These are phyloP conservation scores for Exophiala sp. DNA, from an alignment of 2,329 filamentous ascomycete species.

Conservation along the genomic window DNA sequence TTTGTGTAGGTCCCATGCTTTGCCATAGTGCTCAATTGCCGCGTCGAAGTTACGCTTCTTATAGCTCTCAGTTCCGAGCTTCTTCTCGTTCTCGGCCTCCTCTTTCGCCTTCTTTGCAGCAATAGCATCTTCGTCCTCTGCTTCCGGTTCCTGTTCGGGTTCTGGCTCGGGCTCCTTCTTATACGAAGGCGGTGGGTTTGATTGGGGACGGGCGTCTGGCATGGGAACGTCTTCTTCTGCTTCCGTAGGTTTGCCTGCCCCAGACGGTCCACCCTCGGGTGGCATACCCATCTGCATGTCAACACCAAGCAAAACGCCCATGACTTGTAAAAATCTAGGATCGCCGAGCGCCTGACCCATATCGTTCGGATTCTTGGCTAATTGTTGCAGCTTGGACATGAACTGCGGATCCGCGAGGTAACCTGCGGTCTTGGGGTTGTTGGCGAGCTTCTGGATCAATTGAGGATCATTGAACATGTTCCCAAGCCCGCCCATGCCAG, in stretches of 20 bases:
- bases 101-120: slow-evolving; percentile 89
- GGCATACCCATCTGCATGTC: slow-evolving; percentile 73
- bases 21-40: slow-evolving; percentile 89
- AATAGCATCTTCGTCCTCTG: slow-evolving; percentile 75
- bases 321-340: slow-evolving; percentile 86
- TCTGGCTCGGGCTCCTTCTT: slow-evolving; percentile 57
- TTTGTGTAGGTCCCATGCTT: slow-evolving; percentile 92
- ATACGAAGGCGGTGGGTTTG: slow-evolving; percentile 43
- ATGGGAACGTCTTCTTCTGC: slow-evolving; percentile 72
- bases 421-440: slow-evolving; percentile 85
- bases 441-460: slow-evolving; percentile 82
- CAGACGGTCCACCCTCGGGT: slow-evolving; percentile 43
- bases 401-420: slow-evolving; percentile 80
- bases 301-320: slow-evolving; percentile 88
- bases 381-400: slow-evolving; percentile 80
- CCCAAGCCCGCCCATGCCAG: slow-evolving; percentile 71
- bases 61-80: slow-evolving; percentile 87
- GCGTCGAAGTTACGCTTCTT: slow-evolving; percentile 98
- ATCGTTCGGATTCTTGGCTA: slow-evolving; percentile 74
- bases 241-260: slow-evolving; percentile 43
- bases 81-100: slow-evolving; percentile 92
- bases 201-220: slow-evolving; percentile 61
- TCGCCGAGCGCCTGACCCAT: slow-evolving; percentile 80
- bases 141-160: slow-evolving; percentile 61
- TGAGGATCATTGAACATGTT: slow-evolving; percentile 93